phyloP scores from a whole-genome alignment of 192 early-diverging fungal species.

The Phlyctochytrium arcticum region DNA sequence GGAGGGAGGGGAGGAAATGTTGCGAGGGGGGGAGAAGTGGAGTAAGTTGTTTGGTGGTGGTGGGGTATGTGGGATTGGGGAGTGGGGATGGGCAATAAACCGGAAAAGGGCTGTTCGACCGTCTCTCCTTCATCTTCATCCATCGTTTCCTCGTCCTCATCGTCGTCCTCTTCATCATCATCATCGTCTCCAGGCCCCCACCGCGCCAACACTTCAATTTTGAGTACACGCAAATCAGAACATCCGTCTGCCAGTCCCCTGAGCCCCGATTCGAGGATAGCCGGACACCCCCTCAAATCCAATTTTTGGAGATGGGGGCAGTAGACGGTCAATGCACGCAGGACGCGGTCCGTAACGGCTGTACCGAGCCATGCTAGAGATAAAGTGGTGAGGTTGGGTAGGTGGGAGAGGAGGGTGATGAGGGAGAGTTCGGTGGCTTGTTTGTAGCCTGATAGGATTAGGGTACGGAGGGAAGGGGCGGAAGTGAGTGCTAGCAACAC shows the following conservation, averaged over 20 bases:
- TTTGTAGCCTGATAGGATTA: constrained; percentile 6
- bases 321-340: background rate
- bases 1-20: too few relatives aligned
- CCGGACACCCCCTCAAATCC: constrained; percentile 4
- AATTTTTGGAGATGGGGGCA: constrained; percentile 4
- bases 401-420: background rate
- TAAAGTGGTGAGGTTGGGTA: background rate
- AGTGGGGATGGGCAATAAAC: too few relatives aligned
- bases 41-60: too few relatives aligned
- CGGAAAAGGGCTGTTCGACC: too few relatives aligned
- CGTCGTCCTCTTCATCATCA: background rate
- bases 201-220: background rate
- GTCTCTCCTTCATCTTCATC: background rate
- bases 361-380: constrained; percentile 8
- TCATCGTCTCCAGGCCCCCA: background rate
- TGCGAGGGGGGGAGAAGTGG: too few relatives aligned
- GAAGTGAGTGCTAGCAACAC: background rate
- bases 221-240: background rate
- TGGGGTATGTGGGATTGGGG: too few relatives aligned
- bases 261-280: background rate
- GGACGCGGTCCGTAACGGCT: background rate
- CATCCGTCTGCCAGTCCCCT: background rate
- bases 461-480: background rate
- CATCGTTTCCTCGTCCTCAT: background rate
- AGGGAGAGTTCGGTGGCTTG: background rate